Base-by-base conservation (phyloP, 176 grass and related monocot species). In the Musa schizocarpa region DNA sequence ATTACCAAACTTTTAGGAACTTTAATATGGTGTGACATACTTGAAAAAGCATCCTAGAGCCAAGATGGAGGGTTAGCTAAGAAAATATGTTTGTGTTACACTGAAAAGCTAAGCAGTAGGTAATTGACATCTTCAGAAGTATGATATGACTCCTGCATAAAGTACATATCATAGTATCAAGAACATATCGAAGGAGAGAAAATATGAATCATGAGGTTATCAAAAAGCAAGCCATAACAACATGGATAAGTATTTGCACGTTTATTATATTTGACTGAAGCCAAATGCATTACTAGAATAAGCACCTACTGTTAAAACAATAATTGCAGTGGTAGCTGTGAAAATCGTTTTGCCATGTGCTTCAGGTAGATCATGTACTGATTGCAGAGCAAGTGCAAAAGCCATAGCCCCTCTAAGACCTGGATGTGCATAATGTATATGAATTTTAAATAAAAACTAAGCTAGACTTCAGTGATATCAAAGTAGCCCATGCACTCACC, bases 351-450 rank as follows among this genome's bases (percentile, higher is more conserved):
- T 93, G 53, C 95, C 95, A 89, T 98, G 95, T 80, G 90, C 95
- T 71, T 89, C 95, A 75, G 90, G 90, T 77, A 98, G 90, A 84
- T 98, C 95, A 84, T 98, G 88, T 57, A 89, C 86, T 83, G 95
- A 98, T 78, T 98, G 95, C 50, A 98, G 86, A 76, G 95, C 95
- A 93, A 98, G 95, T 1, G 95, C 95, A 91, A 98, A 98, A 82
- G 95, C 95, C 95, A 98, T 98, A 13, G 95, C 95, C 24, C 95
- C 95, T 87, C 95, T 93, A 78, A 98, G 88, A 23, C 95, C 95
- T 98, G 78, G 73, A 80, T 77, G 9, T 8, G 11, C 2, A 2
- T 13, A 54, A 56, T 43, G 8, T 2, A 51, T 53, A 34, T 3
- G 14, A 13, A 56, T 48, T 56, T 53, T 7, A 27, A 27, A 17